Conservation (phyloP, 2,329 filamentous ascomycete genomes). For the Trichophyton verrucosum region DNA sequence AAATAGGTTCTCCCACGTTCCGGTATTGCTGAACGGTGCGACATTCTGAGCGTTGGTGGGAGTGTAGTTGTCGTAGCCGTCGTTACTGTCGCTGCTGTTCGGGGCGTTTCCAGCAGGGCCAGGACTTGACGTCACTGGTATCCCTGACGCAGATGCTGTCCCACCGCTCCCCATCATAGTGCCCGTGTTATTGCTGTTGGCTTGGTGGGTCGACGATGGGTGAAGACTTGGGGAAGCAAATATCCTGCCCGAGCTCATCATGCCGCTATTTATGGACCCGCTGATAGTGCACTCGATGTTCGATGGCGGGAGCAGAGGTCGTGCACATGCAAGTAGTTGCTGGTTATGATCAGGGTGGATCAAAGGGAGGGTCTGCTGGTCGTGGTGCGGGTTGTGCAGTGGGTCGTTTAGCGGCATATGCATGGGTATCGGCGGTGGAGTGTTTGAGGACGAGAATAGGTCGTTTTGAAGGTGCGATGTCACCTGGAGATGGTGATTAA, state of each 20-base stretch:
- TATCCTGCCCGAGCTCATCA: not conserved
- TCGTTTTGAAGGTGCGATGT: not conserved
- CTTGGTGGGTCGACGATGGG: not conserved
- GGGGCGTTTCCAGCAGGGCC: not conserved
- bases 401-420: conserved; percentile 1
- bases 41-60: not conserved
- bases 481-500: not conserved
- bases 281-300: conserved; percentile 1
- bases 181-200: not conserved
- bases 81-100: not conserved
- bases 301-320: not conserved
- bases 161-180: not conserved
- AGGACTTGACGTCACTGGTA: not conserved
- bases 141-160: not conserved
- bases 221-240: not conserved
- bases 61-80: not conserved
- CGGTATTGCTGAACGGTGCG: conserved; percentile 11
- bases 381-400: not conserved
- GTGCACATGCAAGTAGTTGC: not conserved
- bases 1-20: conserved; percentile 15
- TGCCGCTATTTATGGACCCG: conserved; percentile 1
- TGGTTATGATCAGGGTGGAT: conserved; percentile 2
- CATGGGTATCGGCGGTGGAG: conserved; percentile 3
- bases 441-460: not conserved
- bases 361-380: not conserved